Evolutionary conservation across 140 eudicot species (phyloP).

Genomic region (Bidens hawaiensis): DNA sequence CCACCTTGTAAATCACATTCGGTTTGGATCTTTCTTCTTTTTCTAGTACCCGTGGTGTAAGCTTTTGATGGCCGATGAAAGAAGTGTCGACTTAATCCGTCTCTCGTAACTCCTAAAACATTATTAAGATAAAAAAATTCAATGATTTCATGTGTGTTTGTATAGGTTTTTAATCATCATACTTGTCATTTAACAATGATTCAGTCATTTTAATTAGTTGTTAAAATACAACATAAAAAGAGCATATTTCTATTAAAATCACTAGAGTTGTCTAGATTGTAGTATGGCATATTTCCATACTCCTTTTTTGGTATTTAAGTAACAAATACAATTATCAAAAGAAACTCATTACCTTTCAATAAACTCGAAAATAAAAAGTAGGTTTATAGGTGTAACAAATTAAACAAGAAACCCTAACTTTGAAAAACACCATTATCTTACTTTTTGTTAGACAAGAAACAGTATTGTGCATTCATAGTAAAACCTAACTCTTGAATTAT

Average conservation of each 20-base stretch:
- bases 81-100: slow-evolving; percentile 55
- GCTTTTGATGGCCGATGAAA: slow-evolving; percentile 98
- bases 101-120: slow-evolving; percentile 2
- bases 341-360: background rate
- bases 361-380: slow-evolving; percentile 24
- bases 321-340: background rate
- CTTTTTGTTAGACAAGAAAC: slow-evolving; percentile 9
- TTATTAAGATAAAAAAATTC: background rate
- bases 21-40: slow-evolving; percentile 88
- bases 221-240: too few species aligned
- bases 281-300: background rate
- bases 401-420: slow-evolving; percentile 33
- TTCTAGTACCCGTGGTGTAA: slow-evolving; percentile 93
- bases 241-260: too few species aligned
- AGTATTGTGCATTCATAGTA: slow-evolving; percentile 5
- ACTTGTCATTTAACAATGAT: background rate
- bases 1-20: slow-evolving; percentile 65
- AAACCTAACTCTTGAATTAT: slow-evolving; percentile 32
- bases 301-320: background rate
- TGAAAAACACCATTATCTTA: slow-evolving; percentile 7
- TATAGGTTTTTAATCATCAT: background rate
- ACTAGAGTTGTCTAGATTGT: background rate
- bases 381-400: slow-evolving; percentile 37
- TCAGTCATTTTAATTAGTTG: background rate
- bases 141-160: background rate